These are phyloP conservation scores for Didymella sp. DNA, from an alignment of 2,329 filamentous ascomycete species.

Conservation along the genomic window DNA sequence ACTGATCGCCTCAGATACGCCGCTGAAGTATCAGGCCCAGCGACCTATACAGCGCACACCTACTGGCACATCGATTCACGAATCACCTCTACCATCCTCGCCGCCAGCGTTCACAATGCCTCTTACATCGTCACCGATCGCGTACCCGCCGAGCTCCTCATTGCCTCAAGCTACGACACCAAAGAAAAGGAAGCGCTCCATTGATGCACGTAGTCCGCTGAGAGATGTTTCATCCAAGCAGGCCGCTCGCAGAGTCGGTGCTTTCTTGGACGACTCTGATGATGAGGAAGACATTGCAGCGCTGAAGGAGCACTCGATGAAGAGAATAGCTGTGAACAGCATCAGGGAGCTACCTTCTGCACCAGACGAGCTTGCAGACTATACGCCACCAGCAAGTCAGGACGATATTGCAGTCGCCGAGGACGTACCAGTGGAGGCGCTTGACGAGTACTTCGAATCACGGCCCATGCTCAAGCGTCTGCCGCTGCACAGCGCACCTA, in stretches of 20 bases:
- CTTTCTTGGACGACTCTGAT: slow-evolving; percentile 51
- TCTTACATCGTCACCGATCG: slow-evolving; percentile 65
- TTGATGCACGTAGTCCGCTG: slow-evolving; percentile 39
- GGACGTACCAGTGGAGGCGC: slow-evolving; percentile 37
- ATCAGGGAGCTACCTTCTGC: slow-evolving; percentile 36
- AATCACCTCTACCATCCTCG: slow-evolving; percentile 45
- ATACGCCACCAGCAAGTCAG: slow-evolving; percentile 47
- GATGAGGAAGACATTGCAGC: slow-evolving; percentile 52
- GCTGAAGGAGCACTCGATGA: slow-evolving; percentile 48
- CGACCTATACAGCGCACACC: slow-evolving; percentile 18
- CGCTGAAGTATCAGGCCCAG: slow-evolving; percentile 32
- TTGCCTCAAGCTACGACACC: slow-evolving; percentile 44
- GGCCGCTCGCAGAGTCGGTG: slow-evolving; percentile 44
- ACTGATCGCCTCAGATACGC: slow-evolving; percentile 45
- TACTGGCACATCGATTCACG: slow-evolving; percentile 24
- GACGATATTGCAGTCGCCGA: slow-evolving; percentile 39
- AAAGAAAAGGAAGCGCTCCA: slow-evolving; percentile 49
- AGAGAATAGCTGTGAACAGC: slow-evolving; percentile 43
- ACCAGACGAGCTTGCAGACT: slow-evolving; percentile 34
- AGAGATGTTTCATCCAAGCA: slow-evolving; percentile 47
- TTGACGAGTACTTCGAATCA: slow-evolving; percentile 41
- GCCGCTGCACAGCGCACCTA: slow-evolving; percentile 19
- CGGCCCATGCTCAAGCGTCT: slow-evolving; percentile 27
- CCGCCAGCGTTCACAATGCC: slow-evolving; percentile 66
- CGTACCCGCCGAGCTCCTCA: slow-evolving; percentile 62